Percentiles rank a stretch among this genome's conserved stretches.
phyloP scores from a whole-genome alignment of 352 stramenopile genomes.

The Lagenidium sp. region DNA sequence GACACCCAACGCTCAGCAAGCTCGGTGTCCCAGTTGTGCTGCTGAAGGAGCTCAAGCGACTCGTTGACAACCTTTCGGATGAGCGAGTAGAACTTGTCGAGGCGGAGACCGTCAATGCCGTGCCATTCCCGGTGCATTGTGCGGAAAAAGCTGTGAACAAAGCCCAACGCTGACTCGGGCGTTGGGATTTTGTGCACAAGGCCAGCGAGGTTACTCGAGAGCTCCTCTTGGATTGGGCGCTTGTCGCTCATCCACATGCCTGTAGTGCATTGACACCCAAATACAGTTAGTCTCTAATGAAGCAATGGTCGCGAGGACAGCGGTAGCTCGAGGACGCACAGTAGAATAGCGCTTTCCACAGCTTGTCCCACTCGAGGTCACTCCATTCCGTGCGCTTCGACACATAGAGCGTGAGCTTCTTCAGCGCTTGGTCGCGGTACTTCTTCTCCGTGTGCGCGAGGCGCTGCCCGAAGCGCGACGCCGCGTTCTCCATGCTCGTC shows the following conservation, averaged over 20 bases:
- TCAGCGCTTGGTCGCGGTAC: conserved; percentile 73
- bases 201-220: conserved; percentile 50
- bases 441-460: conserved; percentile 85
- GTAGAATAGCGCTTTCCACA: conserved; percentile 87
- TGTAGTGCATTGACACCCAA: neutral
- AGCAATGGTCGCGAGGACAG: conserved; percentile 1
- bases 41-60: conserved; percentile 41
- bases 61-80: conserved; percentile 77
- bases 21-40: conserved; percentile 41
- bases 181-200: conserved; percentile 54
- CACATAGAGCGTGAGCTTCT: conserved; percentile 75
- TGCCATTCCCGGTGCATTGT: conserved; percentile 85
- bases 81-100: conserved; percentile 84
- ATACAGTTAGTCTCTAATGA: neutral
- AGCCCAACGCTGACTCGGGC: conserved; percentile 34
- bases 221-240: conserved; percentile 65
- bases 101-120: conserved; percentile 68
- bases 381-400: conserved; percentile 56
- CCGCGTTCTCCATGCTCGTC: conserved; percentile 53
- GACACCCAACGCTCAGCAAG: conserved; percentile 44
- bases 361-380: conserved; percentile 78
- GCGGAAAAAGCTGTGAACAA: conserved; percentile 75
- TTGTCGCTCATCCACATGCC: conserved; percentile 89
- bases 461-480: conserved; percentile 76
- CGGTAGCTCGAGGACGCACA: conserved; percentile 15